These are phyloP conservation scores for Delphinella strobiligena DNA, from an alignment of 2,329 filamentous ascomycete species.

Conservation along the genomic window DNA sequence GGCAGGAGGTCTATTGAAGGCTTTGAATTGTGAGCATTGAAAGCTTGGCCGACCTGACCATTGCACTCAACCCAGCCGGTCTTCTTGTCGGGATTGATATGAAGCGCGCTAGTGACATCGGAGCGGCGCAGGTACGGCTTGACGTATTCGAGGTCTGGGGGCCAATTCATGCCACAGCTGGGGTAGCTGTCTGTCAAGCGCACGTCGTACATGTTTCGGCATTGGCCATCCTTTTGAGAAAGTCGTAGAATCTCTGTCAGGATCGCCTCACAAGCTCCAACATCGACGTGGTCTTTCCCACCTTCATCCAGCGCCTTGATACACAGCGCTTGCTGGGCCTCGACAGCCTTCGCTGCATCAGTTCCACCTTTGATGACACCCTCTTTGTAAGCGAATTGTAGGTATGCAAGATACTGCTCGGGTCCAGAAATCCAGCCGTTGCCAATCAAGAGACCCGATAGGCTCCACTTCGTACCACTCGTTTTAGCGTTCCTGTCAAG, in stretches of 20 bases:
- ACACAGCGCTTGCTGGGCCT: conserved; percentile 59
- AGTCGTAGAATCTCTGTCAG: conserved; percentile 58
- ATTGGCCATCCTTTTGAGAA: conserved; percentile 48
- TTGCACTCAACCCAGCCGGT: conserved; percentile 90
- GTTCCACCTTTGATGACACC: conserved; percentile 59
- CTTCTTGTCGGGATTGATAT: conserved; percentile 69
- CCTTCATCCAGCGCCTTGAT: conserved; percentile 46
- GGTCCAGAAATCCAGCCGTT: conserved; percentile 93
- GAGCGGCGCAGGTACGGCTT: conserved; percentile 71
- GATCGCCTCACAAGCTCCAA: conserved; percentile 61
- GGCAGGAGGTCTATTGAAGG: conserved; percentile 68
- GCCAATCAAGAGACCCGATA: conserved; percentile 81
- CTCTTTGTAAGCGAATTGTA: conserved; percentile 68
- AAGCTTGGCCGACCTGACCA: conserved; percentile 61
- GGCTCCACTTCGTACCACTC: conserved; percentile 50
- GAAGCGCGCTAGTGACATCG: conserved; percentile 70
- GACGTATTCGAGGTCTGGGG: conserved; percentile 66
- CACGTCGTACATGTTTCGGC: conserved; percentile 95
- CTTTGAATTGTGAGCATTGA: conserved; percentile 57
- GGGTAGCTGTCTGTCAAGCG: conserved; percentile 69
- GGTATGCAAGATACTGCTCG: conserved; percentile 82
- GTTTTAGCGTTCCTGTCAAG: conserved; percentile 64
- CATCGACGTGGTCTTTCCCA: conserved; percentile 52
- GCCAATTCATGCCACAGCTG: conserved; percentile 96
- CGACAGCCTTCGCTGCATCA: conserved; percentile 50